Conservation (phyloP, 805 yeast species). For the Torulaspora microellipsoides region DNA sequence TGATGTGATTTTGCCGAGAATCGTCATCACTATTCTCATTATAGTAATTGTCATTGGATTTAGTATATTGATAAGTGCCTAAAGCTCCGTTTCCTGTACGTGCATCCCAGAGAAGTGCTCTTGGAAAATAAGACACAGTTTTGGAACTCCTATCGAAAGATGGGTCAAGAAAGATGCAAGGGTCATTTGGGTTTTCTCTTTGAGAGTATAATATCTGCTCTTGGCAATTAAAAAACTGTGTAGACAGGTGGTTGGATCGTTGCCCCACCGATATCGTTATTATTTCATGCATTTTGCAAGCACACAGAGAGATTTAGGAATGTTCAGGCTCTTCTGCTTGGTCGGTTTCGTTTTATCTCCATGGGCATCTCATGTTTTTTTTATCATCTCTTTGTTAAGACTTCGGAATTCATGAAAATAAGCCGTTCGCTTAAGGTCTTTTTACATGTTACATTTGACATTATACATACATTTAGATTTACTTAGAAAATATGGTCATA, state of each 20-base stretch:
- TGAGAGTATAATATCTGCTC: slow-evolving; percentile 56
- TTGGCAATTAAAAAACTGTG: slow-evolving; percentile 80
- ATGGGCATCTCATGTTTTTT: too few relatives aligned
- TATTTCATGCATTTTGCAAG: slow-evolving; percentile 57
- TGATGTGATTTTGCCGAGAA: slow-evolving; percentile 18
- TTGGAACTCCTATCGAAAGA: slow-evolving; percentile 38
- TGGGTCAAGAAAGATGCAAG: slow-evolving; percentile 45
- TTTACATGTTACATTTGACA: too few relatives aligned
- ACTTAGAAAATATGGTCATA: background rate
- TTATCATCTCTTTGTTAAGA: too few relatives aligned
- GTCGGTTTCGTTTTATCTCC: too few relatives aligned
- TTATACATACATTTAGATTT: too few relatives aligned
- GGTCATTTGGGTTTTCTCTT: slow-evolving; percentile 34
- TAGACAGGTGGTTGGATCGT: slow-evolving; percentile 62
- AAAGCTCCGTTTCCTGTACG: slow-evolving; percentile 72
- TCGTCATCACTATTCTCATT: slow-evolving; percentile 14
- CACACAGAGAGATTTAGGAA: too few relatives aligned
- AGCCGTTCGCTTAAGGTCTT: background rate
- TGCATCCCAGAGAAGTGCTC: slow-evolving; percentile 78
- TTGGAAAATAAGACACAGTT: slow-evolving; percentile 66
- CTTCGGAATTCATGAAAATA: too few relatives aligned
- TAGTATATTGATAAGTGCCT: slow-evolving; percentile 47
- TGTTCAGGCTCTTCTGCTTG: too few relatives aligned
- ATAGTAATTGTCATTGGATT: slow-evolving; percentile 24
- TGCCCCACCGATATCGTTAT: slow-evolving; percentile 72